These are phyloP conservation scores for Podospora sp. DNA, from an alignment of 495 filamentous ascomycete species.

Conservation along the genomic window DNA sequence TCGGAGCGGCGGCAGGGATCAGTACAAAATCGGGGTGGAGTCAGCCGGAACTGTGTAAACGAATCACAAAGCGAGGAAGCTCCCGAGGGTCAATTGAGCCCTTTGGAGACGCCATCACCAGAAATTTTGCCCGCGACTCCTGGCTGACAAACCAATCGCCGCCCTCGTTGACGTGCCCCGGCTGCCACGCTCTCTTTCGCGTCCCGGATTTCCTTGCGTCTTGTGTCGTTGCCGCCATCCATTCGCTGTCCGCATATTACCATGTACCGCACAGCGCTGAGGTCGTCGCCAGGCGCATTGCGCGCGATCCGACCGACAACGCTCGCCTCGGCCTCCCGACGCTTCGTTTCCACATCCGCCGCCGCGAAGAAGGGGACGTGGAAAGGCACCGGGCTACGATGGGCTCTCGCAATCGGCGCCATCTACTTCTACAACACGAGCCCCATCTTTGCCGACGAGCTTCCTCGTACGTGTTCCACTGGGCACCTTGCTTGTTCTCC, in stretches of 20 bases:
- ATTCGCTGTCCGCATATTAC: conserved; percentile 21
- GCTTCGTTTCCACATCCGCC: conserved; percentile 73
- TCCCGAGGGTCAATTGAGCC: conserved; percentile 10
- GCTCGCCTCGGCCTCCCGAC: conserved; percentile 43
- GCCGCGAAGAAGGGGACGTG: conserved; percentile 71
- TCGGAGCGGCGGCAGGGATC: neutral
- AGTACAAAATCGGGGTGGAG: neutral
- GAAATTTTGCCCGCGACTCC: conserved; percentile 17
- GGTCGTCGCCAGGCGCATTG: conserved; percentile 56
- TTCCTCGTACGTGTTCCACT: conserved; percentile 60
- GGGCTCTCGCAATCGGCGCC: conserved; percentile 74
- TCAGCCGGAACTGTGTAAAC: neutral
- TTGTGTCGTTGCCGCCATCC: conserved; percentile 14
- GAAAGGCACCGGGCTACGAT: conserved; percentile 74
- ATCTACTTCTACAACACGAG: conserved; percentile 94
- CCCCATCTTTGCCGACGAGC: conserved; percentile 81
- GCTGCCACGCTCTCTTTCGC: conserved; percentile 22
- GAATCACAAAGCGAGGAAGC: neutral
- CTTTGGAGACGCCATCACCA: conserved; percentile 20
- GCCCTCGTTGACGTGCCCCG: neutral
- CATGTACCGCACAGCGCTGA: conserved; percentile 66
- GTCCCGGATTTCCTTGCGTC: conserved; percentile 11
- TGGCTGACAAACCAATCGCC: conserved; percentile 17
- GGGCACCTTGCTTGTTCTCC: neutral
- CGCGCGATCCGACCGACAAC: conserved; percentile 40